A percentile compares a stretch with the other conserved stretches of the same genome.
These are phyloP conservation scores for Nemania bipapillata DNA, from an alignment of 2,329 filamentous ascomycete species.

Conservation along the genomic window DNA sequence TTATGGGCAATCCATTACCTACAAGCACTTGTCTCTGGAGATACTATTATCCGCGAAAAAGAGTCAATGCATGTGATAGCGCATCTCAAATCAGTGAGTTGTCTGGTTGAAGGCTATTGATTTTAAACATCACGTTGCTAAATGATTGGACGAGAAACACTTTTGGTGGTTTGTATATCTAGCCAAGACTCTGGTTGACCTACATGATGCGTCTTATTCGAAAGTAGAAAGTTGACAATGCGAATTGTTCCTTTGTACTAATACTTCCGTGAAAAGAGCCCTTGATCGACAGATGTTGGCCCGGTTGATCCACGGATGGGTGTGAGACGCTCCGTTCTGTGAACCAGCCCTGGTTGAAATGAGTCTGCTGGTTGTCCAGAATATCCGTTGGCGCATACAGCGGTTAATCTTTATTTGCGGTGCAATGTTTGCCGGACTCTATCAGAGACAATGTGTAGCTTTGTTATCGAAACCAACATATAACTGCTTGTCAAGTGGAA, in stretches of 20 bases:
- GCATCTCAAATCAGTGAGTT: conserved; percentile 16
- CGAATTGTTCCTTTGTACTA: conserved; percentile 19
- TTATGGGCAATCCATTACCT: conserved; percentile 6
- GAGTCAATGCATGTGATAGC: conserved; percentile 3
- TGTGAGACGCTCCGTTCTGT: conserved; percentile 38
- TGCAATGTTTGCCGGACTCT: background rate
- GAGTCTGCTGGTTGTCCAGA: conserved; percentile 4
- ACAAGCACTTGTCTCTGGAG: background rate
- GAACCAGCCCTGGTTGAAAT: conserved; percentile 24
- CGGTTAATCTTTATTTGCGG: conserved; percentile 23
- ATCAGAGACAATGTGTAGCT: background rate
- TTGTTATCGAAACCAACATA: conserved; percentile 14
- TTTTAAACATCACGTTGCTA: conserved; percentile 43
- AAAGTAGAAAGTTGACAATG: conserved; percentile 7
- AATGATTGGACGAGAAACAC: conserved; percentile 47
- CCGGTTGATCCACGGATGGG: conserved; percentile 30
- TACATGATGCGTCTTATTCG: conserved; percentile 15
- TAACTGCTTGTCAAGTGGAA: conserved; percentile 9
- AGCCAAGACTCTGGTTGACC: conserved; percentile 35
- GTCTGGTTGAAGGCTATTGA: conserved; percentile 12
- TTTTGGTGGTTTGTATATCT: conserved; percentile 34
- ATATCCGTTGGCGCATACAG: conserved; percentile 22
- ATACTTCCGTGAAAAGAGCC: conserved; percentile 12
- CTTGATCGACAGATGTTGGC: conserved; percentile 26
- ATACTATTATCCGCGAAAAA: background rate